Evolutionary conservation across 2,329 filamentous ascomycete species (phyloP).

Genomic region (Cladophialophora carrionii): DNA sequence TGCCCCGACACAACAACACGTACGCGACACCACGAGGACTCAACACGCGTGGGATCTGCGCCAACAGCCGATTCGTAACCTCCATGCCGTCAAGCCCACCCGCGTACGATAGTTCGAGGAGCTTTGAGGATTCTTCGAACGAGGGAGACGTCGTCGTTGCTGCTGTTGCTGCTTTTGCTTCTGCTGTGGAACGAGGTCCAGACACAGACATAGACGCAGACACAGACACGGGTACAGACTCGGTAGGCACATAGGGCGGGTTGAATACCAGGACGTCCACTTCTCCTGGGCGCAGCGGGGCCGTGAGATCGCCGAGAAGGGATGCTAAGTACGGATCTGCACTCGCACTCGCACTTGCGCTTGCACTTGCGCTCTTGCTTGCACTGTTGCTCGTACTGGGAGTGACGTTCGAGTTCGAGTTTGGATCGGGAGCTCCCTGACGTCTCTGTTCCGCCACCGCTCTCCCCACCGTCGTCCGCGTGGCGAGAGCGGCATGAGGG

Average conservation of each 20-base stretch:
- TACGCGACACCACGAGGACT: constrained; percentile 77
- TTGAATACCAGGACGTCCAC: constrained; percentile 94
- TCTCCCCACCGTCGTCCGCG: constrained; percentile 65
- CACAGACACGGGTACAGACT: constrained; percentile 62
- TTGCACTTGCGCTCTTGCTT: not conserved
- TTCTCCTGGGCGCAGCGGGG: constrained; percentile 59
- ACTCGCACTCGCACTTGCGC: constrained; percentile 29
- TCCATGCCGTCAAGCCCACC: constrained; percentile 93
- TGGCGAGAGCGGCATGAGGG: constrained; percentile 76
- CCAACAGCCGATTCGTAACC: constrained; percentile 78
- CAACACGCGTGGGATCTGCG: constrained; percentile 67
- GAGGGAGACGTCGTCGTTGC: constrained; percentile 32
- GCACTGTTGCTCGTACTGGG: no score
- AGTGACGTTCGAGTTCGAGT: no score
- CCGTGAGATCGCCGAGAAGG: constrained; percentile 70
- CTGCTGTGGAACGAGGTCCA: constrained; percentile 37
- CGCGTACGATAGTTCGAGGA: constrained; percentile 84
- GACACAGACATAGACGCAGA: not conserved
- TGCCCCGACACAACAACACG: constrained; percentile 85
- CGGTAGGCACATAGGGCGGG: constrained; percentile 91
- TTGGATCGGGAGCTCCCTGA: no score
- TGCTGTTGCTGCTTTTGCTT: constrained; percentile 27
- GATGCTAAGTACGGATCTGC: constrained; percentile 63
- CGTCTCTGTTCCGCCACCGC: constrained; percentile 48
- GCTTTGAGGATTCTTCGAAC: constrained; percentile 80